Conservation (phyloP, 495 filamentous ascomycete species). For the Penicillium atrosanguineum region DNA sequence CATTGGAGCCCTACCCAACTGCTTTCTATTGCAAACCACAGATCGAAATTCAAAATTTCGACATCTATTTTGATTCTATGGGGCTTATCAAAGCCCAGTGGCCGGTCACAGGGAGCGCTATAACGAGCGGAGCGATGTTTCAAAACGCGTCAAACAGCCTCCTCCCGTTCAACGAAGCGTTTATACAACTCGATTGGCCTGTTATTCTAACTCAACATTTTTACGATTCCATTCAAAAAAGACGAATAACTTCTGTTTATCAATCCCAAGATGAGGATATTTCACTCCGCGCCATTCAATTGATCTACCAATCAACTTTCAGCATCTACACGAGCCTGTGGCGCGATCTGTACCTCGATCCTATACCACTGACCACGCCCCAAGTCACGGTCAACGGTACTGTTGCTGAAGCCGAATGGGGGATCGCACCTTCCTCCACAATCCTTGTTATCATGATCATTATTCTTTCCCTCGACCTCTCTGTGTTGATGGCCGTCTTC, state of each 20-base stretch:
- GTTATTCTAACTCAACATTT: background rate
- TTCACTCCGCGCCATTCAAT: constrained; percentile 4
- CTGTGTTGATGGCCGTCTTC: constrained; percentile 18
- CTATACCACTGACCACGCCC: background rate
- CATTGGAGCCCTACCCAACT: background rate
- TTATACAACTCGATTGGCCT: constrained; percentile 2
- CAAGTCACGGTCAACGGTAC: background rate
- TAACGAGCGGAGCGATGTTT: constrained; percentile 10
- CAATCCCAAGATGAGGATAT: background rate
- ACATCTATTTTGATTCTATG: constrained; percentile 9
- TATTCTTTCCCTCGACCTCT: constrained; percentile 21
- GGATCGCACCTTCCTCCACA: constrained; percentile 13
- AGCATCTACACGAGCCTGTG: constrained; percentile 15
- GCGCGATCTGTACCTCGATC: constrained; percentile 13
- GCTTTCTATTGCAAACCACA: constrained; percentile 18
- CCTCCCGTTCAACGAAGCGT: constrained; percentile 9
- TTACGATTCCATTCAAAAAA: background rate
- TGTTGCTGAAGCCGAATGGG: constrained; percentile 8
- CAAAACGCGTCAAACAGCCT: constrained; percentile 18
- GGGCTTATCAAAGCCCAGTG: constrained; percentile 9
- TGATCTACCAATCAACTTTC: constrained; percentile 20
- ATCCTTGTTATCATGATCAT: constrained; percentile 20
- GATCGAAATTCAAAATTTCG: constrained; percentile 12
- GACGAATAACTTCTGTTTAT: background rate
- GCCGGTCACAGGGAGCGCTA: constrained; percentile 5